A percentile compares a stretch with the other conserved stretches of the same genome.
These are phyloP conservation scores for Colletotrichum navitas DNA, from an alignment of 2,329 filamentous ascomycete species.

Conservation along the genomic window DNA sequence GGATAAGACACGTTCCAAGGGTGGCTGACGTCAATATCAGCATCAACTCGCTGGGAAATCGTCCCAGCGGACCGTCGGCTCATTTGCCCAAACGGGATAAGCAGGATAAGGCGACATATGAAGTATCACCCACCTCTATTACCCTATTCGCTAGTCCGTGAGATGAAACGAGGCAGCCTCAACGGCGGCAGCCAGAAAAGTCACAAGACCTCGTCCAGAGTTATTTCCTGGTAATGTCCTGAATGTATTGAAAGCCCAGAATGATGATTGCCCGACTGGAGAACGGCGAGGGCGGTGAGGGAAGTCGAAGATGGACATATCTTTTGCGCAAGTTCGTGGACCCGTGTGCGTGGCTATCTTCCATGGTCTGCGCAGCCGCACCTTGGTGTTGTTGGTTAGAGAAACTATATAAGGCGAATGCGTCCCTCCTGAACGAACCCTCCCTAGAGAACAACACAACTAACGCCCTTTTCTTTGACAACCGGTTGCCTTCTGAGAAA, in stretches of 20 bases:
- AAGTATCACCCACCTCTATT: conserved; percentile 37
- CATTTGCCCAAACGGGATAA: conserved; percentile 30
- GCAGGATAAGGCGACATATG: conserved; percentile 38
- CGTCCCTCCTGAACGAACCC: too few species aligned
- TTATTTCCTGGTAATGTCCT: conserved; percentile 16
- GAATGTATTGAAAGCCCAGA: not conserved
- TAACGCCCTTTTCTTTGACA: not conserved
- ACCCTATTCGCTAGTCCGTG: conserved; percentile 34
- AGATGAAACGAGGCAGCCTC: conserved; percentile 41
- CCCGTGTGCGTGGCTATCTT: not conserved
- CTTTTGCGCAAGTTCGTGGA: not conserved
- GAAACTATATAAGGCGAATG: conserved; percentile 4
- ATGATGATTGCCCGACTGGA: conserved; percentile 6
- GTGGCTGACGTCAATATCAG: conserved; percentile 35
- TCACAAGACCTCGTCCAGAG: conserved; percentile 32
- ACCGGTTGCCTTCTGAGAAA: too few species aligned
- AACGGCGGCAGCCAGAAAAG: conserved; percentile 1
- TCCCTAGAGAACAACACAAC: not conserved
- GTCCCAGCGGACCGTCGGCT: not conserved
- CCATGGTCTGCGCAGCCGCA: not conserved
- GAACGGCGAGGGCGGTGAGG: conserved; percentile 24
- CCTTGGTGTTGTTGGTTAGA: not conserved
- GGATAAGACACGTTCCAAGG: conserved; percentile 4
- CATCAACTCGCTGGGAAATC: not conserved
- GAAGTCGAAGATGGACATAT: not conserved